Percentiles rank a stretch among this genome's conserved stretches.
phyloP scores from a whole-genome alignment of 148 eudicot species.

The Vaccinium myrtillus region DNA sequence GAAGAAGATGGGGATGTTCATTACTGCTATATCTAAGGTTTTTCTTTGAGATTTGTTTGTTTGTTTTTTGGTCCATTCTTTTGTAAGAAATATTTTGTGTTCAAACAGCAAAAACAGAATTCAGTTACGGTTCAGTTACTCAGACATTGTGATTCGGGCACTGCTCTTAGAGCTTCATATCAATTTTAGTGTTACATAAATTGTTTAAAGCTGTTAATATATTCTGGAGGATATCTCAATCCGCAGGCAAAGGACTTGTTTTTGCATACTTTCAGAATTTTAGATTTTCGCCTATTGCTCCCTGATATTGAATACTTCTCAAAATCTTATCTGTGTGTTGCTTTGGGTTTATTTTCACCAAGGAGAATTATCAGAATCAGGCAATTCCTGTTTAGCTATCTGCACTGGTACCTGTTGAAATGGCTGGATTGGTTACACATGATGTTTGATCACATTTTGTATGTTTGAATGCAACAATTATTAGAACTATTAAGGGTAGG shows the following conservation, averaged over 20 bases:
- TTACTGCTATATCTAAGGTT: conserved; percentile 1
- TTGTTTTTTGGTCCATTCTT: conserved; percentile 42
- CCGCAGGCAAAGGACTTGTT: conserved; percentile 2
- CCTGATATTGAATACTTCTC: background rate
- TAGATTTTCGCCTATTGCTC: background rate
- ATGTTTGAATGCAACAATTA: background rate
- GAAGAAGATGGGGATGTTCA: conserved; percentile 18
- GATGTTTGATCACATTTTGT: background rate
- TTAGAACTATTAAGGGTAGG: background rate
- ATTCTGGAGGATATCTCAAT: background rate
- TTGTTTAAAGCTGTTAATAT: background rate
- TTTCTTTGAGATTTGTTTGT: conserved; percentile 17
- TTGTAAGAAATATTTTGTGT: conserved; percentile 38
- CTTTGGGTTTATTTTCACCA: background rate
- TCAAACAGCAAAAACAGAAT: conserved; percentile 19
- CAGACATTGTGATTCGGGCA: background rate
- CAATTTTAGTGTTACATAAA: background rate
- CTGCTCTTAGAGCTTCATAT: conserved; percentile 1
- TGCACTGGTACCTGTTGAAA: background rate
- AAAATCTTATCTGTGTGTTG: background rate
- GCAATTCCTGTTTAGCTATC: background rate
- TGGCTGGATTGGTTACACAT: background rate
- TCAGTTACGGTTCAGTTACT: conserved; percentile 1
- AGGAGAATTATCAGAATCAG: background rate
- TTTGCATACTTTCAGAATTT: background rate